A percentile compares a stretch with the other conserved stretches of the same genome.
Evolutionary conservation across 108 stramenopile species (phyloP).

Genomic region (Discostella pseudostelligera): DNA sequence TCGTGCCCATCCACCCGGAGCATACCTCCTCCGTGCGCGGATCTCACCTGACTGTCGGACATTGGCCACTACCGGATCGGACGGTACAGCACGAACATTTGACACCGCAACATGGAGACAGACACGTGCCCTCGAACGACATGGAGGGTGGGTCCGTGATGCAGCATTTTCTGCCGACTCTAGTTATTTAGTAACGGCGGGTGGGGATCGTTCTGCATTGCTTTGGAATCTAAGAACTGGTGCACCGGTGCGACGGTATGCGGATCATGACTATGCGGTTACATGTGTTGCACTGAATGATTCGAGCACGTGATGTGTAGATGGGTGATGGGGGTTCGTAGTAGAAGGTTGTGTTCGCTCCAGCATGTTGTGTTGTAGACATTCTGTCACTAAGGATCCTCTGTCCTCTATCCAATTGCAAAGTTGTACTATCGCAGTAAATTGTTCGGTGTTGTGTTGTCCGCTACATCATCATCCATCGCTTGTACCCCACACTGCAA

Average conservation of each 20-base stretch:
- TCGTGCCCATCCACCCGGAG: conserved; percentile 72
- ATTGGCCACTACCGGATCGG: conserved; percentile 92
- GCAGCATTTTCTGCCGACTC: conserved; percentile 97
- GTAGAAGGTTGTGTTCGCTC: too few relatives aligned
- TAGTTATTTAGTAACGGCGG: conserved; percentile 93
- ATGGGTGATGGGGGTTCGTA: neutral
- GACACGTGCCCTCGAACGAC: conserved; percentile 69
- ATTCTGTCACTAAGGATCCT: neutral
- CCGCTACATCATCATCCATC: too few relatives aligned
- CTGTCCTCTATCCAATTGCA: neutral
- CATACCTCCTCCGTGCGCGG: conserved; percentile 76
- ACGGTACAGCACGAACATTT: conserved; percentile 90
- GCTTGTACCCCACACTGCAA: neutral
- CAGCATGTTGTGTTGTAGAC: neutral
- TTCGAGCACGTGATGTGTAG: conserved; percentile 62
- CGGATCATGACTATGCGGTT: conserved; percentile 91
- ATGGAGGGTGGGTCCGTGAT: conserved; percentile 97
- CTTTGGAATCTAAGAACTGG: conserved; percentile 95
- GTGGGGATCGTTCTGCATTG: conserved; percentile 87
- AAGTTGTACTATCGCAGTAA: neutral
- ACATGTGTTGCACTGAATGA: conserved; percentile 98
- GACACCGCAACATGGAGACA: conserved; percentile 82
- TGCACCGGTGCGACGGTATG: conserved; percentile 88
- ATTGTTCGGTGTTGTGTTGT: neutral
- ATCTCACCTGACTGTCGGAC: conserved; percentile 82